Evolutionary conservation across 2,329 filamentous ascomycete species (phyloP), one percentile per base, ranked within the genome.

Genomic region (Trichothecium sympodiale): DNA sequence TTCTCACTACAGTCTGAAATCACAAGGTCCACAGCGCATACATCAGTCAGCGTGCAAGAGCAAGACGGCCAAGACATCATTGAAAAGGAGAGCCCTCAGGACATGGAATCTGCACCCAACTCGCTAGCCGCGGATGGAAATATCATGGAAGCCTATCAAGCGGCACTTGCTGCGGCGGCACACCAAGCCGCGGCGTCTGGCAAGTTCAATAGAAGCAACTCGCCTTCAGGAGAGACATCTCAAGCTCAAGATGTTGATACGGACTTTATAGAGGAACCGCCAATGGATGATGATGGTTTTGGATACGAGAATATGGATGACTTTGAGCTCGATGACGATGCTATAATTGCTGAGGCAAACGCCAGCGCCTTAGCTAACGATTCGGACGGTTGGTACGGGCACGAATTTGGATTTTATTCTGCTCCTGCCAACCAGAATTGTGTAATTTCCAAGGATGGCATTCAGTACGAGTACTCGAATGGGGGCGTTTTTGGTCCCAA

Each of bases 361-460:
- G 88, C 89, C 1, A 88, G 91, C 53, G 91, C 83, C 2, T 67
- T 98, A 7, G 89, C 91, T 31, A 88, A 86, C 46, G 91, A 98
- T 50, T 80, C 80, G 6, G 89, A 95, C 43, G 89, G 86, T 1
- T 93, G 91, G 64, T 98, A 98, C 51, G 91, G 91, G 0, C 81
- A 87, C 46, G 91, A 98, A 54, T 98, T 98, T 51, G 88, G 87
- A 1, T 98, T 98, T 56, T 98, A 94, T 55, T 86, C 88, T 1
- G 65, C 68, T 2, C 71, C 74, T 1, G 45, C 60, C 5, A 53
- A 53, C 13, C 15, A 28, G 25, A 6, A 25, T 6, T 6, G 6
- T 25, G 20, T 25, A 10, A 10, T 10, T 6, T 25, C 20, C 10
- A 25, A 25, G 10, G 20, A 25, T 25, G 20, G 20, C 20, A 10